phyloP scores from a whole-genome alignment of 1,139 yeast genomes.

The Saccharomyces hybrid region DNA sequence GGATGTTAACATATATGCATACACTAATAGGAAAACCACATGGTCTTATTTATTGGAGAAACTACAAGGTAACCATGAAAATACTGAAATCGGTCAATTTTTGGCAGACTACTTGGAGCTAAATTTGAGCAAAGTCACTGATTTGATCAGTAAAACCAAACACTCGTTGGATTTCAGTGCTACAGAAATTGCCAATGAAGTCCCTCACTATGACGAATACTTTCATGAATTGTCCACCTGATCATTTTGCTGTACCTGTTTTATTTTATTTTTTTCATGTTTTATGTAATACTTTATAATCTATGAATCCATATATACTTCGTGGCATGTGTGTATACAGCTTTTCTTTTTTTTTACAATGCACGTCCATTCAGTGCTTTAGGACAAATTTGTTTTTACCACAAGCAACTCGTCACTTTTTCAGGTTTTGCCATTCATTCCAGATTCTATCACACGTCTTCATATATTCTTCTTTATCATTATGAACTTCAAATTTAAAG shows the following conservation, averaged over 20 bases:
- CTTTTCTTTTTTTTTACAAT: not conserved
- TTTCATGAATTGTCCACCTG: conserved; percentile 7
- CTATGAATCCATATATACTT: not conserved
- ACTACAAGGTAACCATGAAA: conserved; percentile 73
- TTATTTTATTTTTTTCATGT: not conserved
- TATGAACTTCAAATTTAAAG: not conserved
- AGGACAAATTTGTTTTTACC: not conserved
- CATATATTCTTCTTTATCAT: not conserved
- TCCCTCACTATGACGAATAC: conserved; percentile 8
- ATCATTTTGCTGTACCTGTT: not conserved
- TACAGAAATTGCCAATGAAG: conserved; percentile 2
- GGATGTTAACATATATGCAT: conserved; percentile 76
- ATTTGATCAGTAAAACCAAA: conserved; percentile 38
- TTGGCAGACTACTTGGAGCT: conserved; percentile 54
- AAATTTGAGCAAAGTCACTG: conserved; percentile 46
- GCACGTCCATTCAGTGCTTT: not conserved
- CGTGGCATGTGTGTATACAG: not conserved
- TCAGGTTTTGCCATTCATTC: not conserved
- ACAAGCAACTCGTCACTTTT: not conserved
- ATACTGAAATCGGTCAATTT: conserved; percentile 70
- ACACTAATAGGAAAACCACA: conserved; percentile 46
- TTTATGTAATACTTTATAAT: not conserved
- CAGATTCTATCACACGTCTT: not conserved
- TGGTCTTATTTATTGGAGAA: conserved; percentile 38
- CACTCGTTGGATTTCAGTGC: conserved; percentile 34